phyloP scores from a whole-genome alignment of 352 stramenopile species.

The Nothophytophthora sp. region DNA sequence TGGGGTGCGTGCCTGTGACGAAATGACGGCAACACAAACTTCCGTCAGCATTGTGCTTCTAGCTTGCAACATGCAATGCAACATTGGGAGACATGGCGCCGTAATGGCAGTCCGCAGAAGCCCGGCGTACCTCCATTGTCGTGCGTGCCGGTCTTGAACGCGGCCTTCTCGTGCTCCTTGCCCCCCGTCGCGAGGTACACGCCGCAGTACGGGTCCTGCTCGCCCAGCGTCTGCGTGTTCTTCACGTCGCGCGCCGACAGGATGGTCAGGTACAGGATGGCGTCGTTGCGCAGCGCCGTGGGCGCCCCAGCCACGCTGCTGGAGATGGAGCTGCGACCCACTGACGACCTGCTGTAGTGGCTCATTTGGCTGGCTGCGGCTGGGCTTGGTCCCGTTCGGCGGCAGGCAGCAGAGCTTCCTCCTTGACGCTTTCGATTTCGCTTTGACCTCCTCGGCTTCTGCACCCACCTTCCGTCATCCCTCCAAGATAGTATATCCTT shows the following conservation, averaged over 20 bases:
- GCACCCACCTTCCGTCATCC: too few species aligned
- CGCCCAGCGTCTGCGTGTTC: conserved; percentile 64
- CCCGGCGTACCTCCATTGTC: conserved; percentile 56
- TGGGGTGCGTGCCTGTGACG: conserved; percentile 45
- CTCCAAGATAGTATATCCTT: too few species aligned
- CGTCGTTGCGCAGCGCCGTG: conserved; percentile 62
- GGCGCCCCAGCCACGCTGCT: conserved; percentile 27
- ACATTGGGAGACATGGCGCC: neutral
- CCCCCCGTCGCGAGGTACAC: conserved; percentile 60
- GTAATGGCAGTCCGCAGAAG: neutral
- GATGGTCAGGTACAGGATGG: conserved; percentile 71
- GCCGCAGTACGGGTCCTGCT: conserved; percentile 76
- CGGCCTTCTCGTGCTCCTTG: conserved; percentile 46
- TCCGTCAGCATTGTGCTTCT: neutral
- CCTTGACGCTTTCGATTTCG: too few species aligned
- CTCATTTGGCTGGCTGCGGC: too few species aligned
- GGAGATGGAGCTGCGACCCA: conserved; percentile 31
- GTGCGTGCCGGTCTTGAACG: conserved; percentile 75
- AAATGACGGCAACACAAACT: conserved; percentile 4
- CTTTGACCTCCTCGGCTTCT: too few species aligned
- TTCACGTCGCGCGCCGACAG: conserved; percentile 67
- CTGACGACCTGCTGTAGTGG: conserved; percentile 22
- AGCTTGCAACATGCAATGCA: neutral
- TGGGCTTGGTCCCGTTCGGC: too few species aligned
- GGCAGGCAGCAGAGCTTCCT: too few species aligned